Percentiles rank a stretch among this genome's conserved stretches.
These are phyloP conservation scores for Phytophthora cactorum DNA, from an alignment of 352 stramenopile genomes.

Conservation along the genomic window DNA sequence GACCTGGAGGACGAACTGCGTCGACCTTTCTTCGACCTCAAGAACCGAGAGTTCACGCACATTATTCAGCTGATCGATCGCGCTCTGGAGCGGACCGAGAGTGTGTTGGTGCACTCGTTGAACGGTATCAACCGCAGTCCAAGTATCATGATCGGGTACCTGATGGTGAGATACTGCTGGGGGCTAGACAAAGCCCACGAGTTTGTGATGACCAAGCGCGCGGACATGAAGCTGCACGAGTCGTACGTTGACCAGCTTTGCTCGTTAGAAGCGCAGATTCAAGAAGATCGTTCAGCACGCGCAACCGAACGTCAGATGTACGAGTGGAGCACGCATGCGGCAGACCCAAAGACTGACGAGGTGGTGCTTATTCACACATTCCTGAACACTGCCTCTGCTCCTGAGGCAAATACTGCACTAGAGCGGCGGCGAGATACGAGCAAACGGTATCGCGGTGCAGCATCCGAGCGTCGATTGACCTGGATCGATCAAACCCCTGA, in stretches of 20 bases:
- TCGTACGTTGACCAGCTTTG: slow-evolving; percentile 82
- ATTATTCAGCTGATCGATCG: slow-evolving; percentile 80
- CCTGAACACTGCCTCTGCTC: slow-evolving; percentile 53
- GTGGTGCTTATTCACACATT: slow-evolving; percentile 83
- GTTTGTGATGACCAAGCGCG: slow-evolving; percentile 88
- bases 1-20: slow-evolving; percentile 76
- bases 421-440: slow-evolving; percentile 26
- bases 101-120: slow-evolving; percentile 90
- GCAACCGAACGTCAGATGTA: slow-evolving; percentile 73
- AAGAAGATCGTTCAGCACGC: slow-evolving; percentile 45
- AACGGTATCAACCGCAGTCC: slow-evolving; percentile 83
- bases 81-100: slow-evolving; percentile 83
- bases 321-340: slow-evolving; percentile 61
- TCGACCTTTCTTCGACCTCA: slow-evolving; percentile 79
- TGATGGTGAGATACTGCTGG: slow-evolving; percentile 95
- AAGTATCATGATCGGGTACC: slow-evolving; percentile 87
- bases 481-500: slow-evolving; percentile 79
- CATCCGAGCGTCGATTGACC: slow-evolving; percentile 38
- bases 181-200: slow-evolving; percentile 93
- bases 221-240: slow-evolving; percentile 86
- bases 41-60: slow-evolving; percentile 88
- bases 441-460: slow-evolving; percentile 24
- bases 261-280: slow-evolving; percentile 67
- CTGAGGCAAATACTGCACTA: slow-evolving; percentile 8
- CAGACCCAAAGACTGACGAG: slow-evolving; percentile 65